These are phyloP conservation scores for maize (Zea mays) DNA, from an alignment of 176 grass and related monocot species.

Conservation along the genomic window Zm-B73-REFERENCE-NAM-5.0 NC_050097.1:35054001-35054500, in stretches of 20 bases:
- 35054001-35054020: not conserved
- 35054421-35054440: constrained; percentile 56
- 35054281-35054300: constrained; percentile 55
- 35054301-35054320: constrained; percentile 42
- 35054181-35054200: constrained; percentile 25
- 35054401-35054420: constrained; percentile 59
- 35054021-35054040: constrained; percentile 41
- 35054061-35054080: constrained; percentile 52
- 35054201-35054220: constrained; percentile 41
- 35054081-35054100: constrained; percentile 46
- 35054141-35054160: constrained; percentile 41
- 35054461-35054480: constrained; percentile 47
- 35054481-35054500: constrained; percentile 59
- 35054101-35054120: constrained; percentile 49
- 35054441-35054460: constrained; percentile 62
- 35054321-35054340: constrained; percentile 55
- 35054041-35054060: constrained; percentile 59
- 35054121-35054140: constrained; percentile 30
- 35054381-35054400: constrained; percentile 58
- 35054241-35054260: not conserved
- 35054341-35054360: constrained; percentile 54
- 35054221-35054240: constrained; percentile 23
- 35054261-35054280: constrained; percentile 60
- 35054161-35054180: constrained; percentile 44
- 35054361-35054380: constrained; percentile 56